Evolutionary conservation across 352 stramenopile genomes (phyloP), one percentile per base, ranked within the genome.

Genomic region (Peronosclerospora sorghi): DNA sequence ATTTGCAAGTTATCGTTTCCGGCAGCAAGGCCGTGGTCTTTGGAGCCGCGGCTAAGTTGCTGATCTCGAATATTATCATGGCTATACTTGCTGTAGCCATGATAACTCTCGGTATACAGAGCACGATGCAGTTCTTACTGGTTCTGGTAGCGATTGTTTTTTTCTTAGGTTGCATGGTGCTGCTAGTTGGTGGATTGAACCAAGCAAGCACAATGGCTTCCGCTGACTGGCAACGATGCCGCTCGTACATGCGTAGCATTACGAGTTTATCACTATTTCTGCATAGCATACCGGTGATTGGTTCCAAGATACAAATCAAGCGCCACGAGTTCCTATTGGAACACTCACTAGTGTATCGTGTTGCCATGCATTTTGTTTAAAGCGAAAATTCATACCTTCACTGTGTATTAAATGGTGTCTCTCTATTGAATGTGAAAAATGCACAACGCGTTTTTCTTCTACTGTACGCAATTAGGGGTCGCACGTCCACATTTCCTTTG

Each of bases 211-310:
- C 37, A 0, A 47, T 69, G 14, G 75, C 75, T 5, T 73, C 70
- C 4, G 59, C 67, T 28, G 77, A 92, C 48, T 92, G 79, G 79
- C 56, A 78, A 18, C 76, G 81, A 24, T 92, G 74, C 42, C 55
- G 62, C 15, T 73, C 70, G 9, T 92, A 79, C 28, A 53, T 89
- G 40, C 76, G 77, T 49, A 85, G 66, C 56, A 83, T 87, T 45
- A 84, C 76, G 18, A 88, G 76, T 35, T 59, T 92, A 12, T 92
- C 79, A 41, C 73, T 92, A 13, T 89, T 92, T 44, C 55, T 92
- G 30, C 69, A 76, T 41, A 73, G 60, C 12, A 55, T 91, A 20
- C 79, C 79, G 1, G 59, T 88, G 8, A 44, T 80, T 20, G 79
- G 79, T 1, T 46, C 75, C 0, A 80, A 67, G 2, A 57, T 89